Base-by-base conservation (phyloP, 805 yeast species). In the Wickerhamiella hasegawae region DNA sequence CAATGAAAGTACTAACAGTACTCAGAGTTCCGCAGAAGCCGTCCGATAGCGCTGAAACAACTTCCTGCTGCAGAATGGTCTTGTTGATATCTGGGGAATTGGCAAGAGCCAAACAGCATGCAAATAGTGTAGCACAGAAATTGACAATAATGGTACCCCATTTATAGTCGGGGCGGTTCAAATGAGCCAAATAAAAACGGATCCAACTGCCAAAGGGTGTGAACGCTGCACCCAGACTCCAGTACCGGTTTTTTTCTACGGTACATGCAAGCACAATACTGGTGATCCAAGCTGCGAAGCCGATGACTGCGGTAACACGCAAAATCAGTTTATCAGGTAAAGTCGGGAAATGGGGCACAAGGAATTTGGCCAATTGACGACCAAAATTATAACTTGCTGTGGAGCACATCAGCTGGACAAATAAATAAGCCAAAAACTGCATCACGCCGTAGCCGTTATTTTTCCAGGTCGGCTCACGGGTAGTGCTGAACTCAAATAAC, bases 361-460 rank as follows among this genome's bases (percentile, higher is more conserved):
- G 5, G 5, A 26, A 10, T 15, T 14, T 14, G 18, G 20, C 17
- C n/a, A 11, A 18, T 12, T 25, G 11, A 4, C 19, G 4, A 1
- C 27, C 32, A 18, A 18, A 22, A 3, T 14, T 11, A 14, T 9
- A 26, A 14, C 28, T 26, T n/a, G 16, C 28, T 9, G 5, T 10
- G 6, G 28, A 14, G 15, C 28, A 26, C 16, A 9, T 14, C 39
- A 79, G 40, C 36, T 82, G 80, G 1, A 69, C 57, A 1, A 81
- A 45, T 0, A 71, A 30, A 1, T 78, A 82, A 1, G 84, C 68
- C 17, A 78, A 52, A 35, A 73, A 76, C 39, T 75, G 80, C 75
- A 81, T 74, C 2, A 79, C 69, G 0, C 93, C 92, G 52, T 80
- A 82, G 0, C 80, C 94, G 5, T 69, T 58, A 41, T 72, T 77